These are phyloP conservation scores for Amanita brunnescens DNA, from an alignment of 768 basidiomycete genomes.

Conservation along the genomic window DNA sequence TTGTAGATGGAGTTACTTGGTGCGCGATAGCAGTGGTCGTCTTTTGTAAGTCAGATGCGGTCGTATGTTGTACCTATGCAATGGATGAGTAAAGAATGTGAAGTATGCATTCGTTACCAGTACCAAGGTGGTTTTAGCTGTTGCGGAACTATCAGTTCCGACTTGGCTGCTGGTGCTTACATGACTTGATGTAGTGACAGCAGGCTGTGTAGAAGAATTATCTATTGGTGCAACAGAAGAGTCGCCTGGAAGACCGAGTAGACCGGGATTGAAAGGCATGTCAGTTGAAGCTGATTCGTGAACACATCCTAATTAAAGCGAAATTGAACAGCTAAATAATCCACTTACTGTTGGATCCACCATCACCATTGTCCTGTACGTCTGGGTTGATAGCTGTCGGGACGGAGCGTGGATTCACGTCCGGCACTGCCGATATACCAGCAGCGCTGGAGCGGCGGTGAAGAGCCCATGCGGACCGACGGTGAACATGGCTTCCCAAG, in stretches of 20 bases:
- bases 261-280: not conserved
- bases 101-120: too few species aligned
- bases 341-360: not conserved
- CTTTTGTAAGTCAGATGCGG: not conserved
- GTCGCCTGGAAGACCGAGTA: not conserved
- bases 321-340: not conserved
- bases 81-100: not conserved
- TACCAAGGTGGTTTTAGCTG: not conserved
- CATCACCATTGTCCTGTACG: not conserved
- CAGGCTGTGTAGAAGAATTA: not conserved
- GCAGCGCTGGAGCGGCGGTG: not conserved
- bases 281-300: not conserved
- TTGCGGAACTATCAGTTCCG: too few species aligned
- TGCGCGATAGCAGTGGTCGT: not conserved
- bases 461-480: not conserved
- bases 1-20: not conserved
- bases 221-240: not conserved
- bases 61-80: not conserved
- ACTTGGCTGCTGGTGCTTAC: not conserved
- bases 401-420: not conserved
- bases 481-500: not conserved
- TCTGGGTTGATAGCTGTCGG: not conserved
- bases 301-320: not conserved
- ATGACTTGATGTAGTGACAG: not conserved
- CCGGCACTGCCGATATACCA: not conserved